A percentile compares a stretch with the other conserved stretches of the same genome.
These are phyloP conservation scores for Scedosporium dehoogii DNA, from an alignment of 2,329 filamentous ascomycete species.

Conservation along the genomic window DNA sequence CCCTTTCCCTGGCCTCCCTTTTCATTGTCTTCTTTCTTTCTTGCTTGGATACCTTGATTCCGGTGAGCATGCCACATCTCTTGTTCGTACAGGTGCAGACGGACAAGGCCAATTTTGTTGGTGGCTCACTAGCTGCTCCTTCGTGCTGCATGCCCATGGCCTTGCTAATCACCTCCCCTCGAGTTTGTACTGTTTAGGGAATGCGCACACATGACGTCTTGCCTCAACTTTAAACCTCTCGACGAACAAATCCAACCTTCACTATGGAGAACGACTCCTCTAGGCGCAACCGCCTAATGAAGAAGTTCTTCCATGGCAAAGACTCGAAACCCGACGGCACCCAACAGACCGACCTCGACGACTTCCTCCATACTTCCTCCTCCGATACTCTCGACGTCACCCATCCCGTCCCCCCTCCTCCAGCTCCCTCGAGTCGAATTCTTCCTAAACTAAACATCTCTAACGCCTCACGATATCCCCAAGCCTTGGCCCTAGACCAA, in stretches of 20 bases:
- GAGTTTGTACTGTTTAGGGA: neutral
- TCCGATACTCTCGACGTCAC: constrained; percentile 45
- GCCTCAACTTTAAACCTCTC: neutral
- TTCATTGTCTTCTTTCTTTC: neutral
- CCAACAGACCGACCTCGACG: constrained; percentile 36
- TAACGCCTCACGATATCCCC: constrained; percentile 44
- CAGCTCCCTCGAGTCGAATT: constrained; percentile 17
- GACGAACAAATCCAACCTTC: neutral
- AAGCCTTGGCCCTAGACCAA: constrained; percentile 36
- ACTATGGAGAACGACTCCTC: constrained; percentile 38
- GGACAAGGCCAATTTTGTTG: neutral
- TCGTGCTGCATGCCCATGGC: neutral
- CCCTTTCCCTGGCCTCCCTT: neutral
- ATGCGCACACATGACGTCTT: neutral
- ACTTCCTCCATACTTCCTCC: constrained; percentile 44
- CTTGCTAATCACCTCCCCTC: neutral
- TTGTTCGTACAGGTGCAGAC: too few species aligned
- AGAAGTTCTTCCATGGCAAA: constrained; percentile 44
- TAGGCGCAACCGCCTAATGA: constrained; percentile 49
- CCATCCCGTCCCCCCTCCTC: constrained; percentile 36
- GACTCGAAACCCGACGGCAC: constrained; percentile 25
- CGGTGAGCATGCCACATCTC: neutral
- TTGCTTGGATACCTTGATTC: neutral
- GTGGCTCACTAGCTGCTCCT: neutral
- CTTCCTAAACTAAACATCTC: constrained; percentile 45